Evolutionary conservation across 106 monocot species (phyloP).

Genomic region (Narthecium ossifragum): DNA sequence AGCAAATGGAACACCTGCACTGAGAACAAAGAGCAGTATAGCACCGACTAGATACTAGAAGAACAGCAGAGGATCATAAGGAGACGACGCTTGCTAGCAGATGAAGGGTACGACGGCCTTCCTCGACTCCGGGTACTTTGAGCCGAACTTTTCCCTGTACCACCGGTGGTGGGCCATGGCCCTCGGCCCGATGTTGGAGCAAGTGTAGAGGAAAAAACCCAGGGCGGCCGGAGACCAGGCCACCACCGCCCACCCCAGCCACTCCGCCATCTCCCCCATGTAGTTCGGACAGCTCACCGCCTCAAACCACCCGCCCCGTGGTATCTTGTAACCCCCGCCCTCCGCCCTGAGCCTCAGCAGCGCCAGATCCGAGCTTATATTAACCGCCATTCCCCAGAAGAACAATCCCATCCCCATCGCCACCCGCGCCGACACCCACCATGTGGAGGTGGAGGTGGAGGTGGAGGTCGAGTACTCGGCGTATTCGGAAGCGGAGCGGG

Average conservation of each 20-base stretch:
- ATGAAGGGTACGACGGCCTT: slow-evolving; percentile 67
- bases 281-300: slow-evolving; percentile 76
- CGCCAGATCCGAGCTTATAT: slow-evolving; percentile 52
- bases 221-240: slow-evolving; percentile 60
- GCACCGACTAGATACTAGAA: too few relatives aligned
- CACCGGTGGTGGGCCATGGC: slow-evolving; percentile 49
- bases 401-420: slow-evolving; percentile 40
- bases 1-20: too few relatives aligned
- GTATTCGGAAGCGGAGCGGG: slow-evolving; percentile 51
- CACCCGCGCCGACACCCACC: slow-evolving; percentile 21
- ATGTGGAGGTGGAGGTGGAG: background rate
- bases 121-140: slow-evolving; percentile 41
- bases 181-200: slow-evolving; percentile 72
- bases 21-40: too few relatives aligned
- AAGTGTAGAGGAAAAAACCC: slow-evolving; percentile 76
- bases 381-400: slow-evolving; percentile 76
- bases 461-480: too few relatives aligned
- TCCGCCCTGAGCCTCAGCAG: slow-evolving; percentile 54
- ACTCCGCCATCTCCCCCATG: slow-evolving; percentile 83
- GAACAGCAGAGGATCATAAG: too few relatives aligned
- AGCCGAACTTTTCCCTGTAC: slow-evolving; percentile 74
- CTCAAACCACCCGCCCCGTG: slow-evolving; percentile 83
- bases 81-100: too few relatives aligned
- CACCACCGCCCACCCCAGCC: slow-evolving; percentile 79
- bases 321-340: slow-evolving; percentile 54